Conservation (phyloP, 2,329 filamentous ascomycete genomes). For the Chaetomium sp. region DNA sequence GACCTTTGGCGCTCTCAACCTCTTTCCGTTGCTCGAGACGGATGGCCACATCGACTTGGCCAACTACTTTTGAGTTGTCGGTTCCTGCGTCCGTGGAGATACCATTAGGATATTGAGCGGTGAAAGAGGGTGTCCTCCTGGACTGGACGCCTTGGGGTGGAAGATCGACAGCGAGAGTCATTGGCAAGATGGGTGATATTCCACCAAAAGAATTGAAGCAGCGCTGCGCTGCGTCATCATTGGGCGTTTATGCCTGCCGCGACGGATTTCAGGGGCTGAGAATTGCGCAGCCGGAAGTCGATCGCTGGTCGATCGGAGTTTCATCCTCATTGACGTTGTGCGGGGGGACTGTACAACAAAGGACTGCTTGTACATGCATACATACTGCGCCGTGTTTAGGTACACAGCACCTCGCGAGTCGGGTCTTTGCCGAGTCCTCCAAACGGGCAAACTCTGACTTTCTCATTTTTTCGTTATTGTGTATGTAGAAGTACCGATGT, state of each 20-base stretch:
- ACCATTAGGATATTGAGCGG: not conserved
- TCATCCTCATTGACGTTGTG: not conserved
- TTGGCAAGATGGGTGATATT: not conserved
- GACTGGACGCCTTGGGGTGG: not conserved
- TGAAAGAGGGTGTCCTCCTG: not conserved
- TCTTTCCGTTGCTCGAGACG: conserved; percentile 55
- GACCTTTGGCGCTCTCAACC: conserved; percentile 48
- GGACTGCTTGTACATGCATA: not conserved
- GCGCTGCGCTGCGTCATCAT: not conserved
- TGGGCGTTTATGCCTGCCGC: not conserved
- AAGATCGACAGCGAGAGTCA: not conserved
- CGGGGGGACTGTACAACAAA: too few species aligned
- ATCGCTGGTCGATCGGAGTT: not conserved
- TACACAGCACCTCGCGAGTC: not conserved
- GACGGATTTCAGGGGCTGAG: not conserved
- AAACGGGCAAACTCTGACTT: too few species aligned
- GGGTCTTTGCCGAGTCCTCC: not conserved
- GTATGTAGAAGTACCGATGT: not conserved
- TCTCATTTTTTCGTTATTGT: not conserved
- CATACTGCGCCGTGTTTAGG: not conserved
- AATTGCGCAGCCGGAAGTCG: not conserved
- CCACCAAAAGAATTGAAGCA: not conserved
- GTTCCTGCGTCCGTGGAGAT: not conserved
- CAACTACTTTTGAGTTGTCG: conserved; percentile 40
- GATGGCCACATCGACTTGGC: conserved; percentile 57